Conservation (phyloP, 2,329 filamentous ascomycete species). For the Teratosphaeria viscida region DNA sequence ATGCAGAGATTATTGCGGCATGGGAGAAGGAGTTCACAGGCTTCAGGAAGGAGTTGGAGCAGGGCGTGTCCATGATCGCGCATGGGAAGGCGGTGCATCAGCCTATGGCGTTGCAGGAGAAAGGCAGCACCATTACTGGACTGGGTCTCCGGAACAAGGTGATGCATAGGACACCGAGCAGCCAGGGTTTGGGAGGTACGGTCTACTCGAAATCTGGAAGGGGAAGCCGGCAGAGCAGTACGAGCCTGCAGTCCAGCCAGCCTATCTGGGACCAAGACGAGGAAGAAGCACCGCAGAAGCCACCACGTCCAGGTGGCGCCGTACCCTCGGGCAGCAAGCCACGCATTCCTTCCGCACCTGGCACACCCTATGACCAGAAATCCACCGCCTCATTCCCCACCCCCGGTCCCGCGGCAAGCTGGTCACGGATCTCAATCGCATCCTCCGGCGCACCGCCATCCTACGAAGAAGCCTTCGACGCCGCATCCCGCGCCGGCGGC, state of each 20-base stretch:
- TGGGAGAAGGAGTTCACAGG: slow-evolving; percentile 57
- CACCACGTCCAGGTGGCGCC: slow-evolving; percentile 20
- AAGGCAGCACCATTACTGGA: slow-evolving; percentile 36
- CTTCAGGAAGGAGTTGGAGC: slow-evolving; percentile 56
- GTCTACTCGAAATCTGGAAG: neutral
- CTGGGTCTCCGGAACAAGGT: slow-evolving; percentile 35
- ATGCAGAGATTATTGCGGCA: slow-evolving; percentile 57
- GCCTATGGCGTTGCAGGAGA: slow-evolving; percentile 38
- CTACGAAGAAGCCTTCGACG: slow-evolving; percentile 12
- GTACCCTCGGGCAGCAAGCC: slow-evolving; percentile 17
- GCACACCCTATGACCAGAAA: slow-evolving; percentile 15
- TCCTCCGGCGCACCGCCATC: slow-evolving; percentile 6
- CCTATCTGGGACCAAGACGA: slow-evolving; percentile 16
- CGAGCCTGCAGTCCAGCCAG: neutral
- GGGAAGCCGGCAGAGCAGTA: neutral
- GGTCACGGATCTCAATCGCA: slow-evolving; percentile 8
- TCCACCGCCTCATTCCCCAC: slow-evolving; percentile 7
- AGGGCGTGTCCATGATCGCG: slow-evolving; percentile 49
- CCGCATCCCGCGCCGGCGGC: slow-evolving; percentile 12
- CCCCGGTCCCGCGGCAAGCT: slow-evolving; percentile 4
- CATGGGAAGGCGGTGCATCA: slow-evolving; percentile 56
- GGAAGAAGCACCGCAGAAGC: slow-evolving; percentile 22
- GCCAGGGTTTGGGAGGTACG: neutral
- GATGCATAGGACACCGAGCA: slow-evolving; percentile 2
- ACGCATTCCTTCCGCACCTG: slow-evolving; percentile 9